Evolutionary conservation across 2,329 filamentous ascomycete genomes (phyloP).

Genomic region (Beauveria australis): DNA sequence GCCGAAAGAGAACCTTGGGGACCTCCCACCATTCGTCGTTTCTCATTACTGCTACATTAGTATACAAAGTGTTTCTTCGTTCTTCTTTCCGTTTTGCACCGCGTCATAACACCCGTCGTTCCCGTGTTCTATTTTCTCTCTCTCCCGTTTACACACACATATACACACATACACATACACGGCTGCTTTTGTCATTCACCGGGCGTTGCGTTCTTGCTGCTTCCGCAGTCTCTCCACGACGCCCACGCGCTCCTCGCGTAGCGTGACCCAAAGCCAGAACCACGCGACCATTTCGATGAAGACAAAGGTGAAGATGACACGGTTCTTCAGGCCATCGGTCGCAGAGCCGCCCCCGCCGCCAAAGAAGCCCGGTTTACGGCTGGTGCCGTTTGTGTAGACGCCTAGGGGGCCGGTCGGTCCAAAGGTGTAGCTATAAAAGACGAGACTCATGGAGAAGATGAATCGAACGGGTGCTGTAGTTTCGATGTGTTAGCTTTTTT

Average conservation of each 20-base stretch:
- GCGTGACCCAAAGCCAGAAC: constrained; percentile 75
- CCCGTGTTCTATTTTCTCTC: neutral
- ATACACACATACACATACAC: no score
- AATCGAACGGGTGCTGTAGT: constrained; percentile 54
- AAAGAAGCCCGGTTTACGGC: constrained; percentile 26
- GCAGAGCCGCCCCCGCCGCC: constrained; percentile 34
- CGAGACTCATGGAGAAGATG: constrained; percentile 50
- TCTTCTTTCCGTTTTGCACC: neutral
- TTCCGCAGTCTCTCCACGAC: constrained; percentile 32
- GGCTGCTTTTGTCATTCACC: neutral
- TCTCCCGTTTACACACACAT: neutral
- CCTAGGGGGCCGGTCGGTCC: constrained; percentile 42
- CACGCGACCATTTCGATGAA: constrained; percentile 78
- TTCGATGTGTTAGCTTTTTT: constrained; percentile 3
- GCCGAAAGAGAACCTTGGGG: no score
- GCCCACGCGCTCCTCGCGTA: constrained; percentile 54
- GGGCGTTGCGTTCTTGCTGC: constrained; percentile 13
- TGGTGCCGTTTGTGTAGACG: constrained; percentile 19
- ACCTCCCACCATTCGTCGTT: neutral
- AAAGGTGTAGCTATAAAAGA: constrained; percentile 59
- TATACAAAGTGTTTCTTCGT: neutral
- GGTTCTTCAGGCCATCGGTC: constrained; percentile 68
- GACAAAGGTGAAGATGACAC: constrained; percentile 74
- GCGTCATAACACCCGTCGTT: neutral
- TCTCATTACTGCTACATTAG: neutral